These are phyloP conservation scores for Halophytophthora polymorphica DNA, from an alignment of 352 stramenopile genomes.

Conservation along the genomic window DNA sequence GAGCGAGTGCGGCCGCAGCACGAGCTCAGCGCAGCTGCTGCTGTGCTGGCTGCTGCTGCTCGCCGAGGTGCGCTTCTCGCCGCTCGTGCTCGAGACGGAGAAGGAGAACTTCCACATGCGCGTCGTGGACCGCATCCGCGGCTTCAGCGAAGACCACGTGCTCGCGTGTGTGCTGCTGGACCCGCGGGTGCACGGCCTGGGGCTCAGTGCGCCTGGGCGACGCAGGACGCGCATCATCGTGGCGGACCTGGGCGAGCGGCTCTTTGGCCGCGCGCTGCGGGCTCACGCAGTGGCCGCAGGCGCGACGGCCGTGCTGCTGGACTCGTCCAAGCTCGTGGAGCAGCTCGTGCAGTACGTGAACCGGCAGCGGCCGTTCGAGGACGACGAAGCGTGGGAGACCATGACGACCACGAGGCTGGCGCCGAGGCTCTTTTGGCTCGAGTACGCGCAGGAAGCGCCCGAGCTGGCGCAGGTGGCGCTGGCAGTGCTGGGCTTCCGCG, in stretches of 20 bases:
- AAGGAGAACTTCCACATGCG: constrained; percentile 18
- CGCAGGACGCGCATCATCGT: constrained; percentile 26
- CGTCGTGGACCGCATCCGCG: constrained; percentile 19
- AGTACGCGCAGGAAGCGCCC: constrained; percentile 27
- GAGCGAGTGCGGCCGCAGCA: constrained; percentile 22
- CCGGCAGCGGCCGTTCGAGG: constrained; percentile 34
- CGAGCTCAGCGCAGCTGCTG: constrained; percentile 25
- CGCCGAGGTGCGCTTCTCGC: constrained; percentile 9
- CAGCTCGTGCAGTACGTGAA: constrained; percentile 39
- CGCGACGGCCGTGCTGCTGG: not conserved
- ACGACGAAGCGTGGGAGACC: constrained; percentile 36
- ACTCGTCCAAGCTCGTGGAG: constrained; percentile 23
- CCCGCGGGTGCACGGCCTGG: constrained; percentile 29
- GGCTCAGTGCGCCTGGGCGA: constrained; percentile 29
- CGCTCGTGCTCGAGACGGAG: constrained; percentile 10
- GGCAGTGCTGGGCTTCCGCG: constrained; percentile 24
- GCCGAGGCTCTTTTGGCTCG: constrained; percentile 44
- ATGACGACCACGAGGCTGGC: constrained; percentile 25
- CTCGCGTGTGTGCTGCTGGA: constrained; percentile 36
- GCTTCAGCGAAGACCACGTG: constrained; percentile 17
- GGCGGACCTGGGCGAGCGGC: constrained; percentile 7
- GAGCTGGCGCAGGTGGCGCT: constrained; percentile 37
- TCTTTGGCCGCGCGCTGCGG: not conserved
- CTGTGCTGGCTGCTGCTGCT: constrained; percentile 26
- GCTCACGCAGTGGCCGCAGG: not conserved